Conservation (phyloP, 129 eudicot species). For the Pulicaria dysenterica region DNA sequence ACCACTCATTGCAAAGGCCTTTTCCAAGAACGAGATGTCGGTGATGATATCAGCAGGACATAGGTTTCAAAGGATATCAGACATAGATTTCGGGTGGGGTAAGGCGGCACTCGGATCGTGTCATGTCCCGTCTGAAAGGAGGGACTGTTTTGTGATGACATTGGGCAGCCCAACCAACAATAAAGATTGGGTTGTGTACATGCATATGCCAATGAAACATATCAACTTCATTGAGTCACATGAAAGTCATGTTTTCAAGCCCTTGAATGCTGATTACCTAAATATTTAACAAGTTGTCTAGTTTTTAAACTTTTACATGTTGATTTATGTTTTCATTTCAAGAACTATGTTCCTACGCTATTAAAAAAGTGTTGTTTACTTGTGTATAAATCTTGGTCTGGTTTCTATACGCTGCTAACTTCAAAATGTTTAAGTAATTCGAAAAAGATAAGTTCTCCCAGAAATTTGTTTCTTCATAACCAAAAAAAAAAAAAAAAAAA, state of each 20-base stretch:
- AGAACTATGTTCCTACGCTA: no score
- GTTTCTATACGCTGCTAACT: no score
- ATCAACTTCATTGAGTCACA: slow-evolving; percentile 40
- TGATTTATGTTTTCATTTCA: no score
- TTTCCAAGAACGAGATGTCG: slow-evolving; percentile 34
- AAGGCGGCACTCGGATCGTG: slow-evolving; percentile 48
- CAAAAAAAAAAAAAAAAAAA: slow-evolving; percentile 2
- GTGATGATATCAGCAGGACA: slow-evolving; percentile 59
- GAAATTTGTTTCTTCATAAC: neutral
- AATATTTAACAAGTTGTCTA: no score
- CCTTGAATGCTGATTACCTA: slow-evolving; percentile 15
- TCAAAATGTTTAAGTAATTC: no score
- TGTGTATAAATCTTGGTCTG: slow-evolving; percentile 9
- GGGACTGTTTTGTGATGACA: slow-evolving; percentile 61
- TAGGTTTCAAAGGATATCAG: slow-evolving; percentile 40
- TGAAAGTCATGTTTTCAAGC: slow-evolving; percentile 41
- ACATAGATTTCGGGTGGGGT: slow-evolving; percentile 68
- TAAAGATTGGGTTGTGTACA: slow-evolving; percentile 63
- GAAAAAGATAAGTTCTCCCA: neutral
- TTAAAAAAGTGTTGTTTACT: no score
- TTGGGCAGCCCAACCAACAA: slow-evolving; percentile 52
- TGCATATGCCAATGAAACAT: slow-evolving; percentile 44
- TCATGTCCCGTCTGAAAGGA: slow-evolving; percentile 52
- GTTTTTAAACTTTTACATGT: no score
- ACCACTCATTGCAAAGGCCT: slow-evolving; percentile 41